Percentiles rank a stretch among this genome's conserved stretches.
Evolutionary conservation across 768 basidiomycete species (phyloP).

Genomic region (Stropharia rugosoannulata): DNA sequence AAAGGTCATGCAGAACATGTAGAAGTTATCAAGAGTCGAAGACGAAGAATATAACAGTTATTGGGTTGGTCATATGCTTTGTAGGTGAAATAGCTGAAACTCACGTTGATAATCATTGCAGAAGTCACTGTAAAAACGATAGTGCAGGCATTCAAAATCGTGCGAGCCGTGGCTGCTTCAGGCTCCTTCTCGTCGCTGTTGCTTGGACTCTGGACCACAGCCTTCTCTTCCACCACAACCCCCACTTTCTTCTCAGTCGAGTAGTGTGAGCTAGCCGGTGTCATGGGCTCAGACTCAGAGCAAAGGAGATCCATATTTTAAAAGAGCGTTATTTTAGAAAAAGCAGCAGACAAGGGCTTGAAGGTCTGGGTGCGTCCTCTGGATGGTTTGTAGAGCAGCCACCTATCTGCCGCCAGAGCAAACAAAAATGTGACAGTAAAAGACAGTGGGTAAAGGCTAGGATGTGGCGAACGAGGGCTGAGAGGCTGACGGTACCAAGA

Average conservation of each 20-base stretch:
- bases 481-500: neutral
- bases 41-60: neutral
- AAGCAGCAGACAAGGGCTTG: neutral
- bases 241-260: neutral
- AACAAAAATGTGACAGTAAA: neutral
- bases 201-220: too few relatives aligned
- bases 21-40: neutral
- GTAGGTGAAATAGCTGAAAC: neutral
- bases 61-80: neutral
- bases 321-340: neutral
- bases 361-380: neutral
- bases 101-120: slow-evolving; percentile 19
- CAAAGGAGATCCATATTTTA: neutral
- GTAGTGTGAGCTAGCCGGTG: slow-evolving; percentile 1
- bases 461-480: neutral
- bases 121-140: slow-evolving; percentile 18
- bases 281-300: neutral
- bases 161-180: neutral
- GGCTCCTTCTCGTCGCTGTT: neutral
- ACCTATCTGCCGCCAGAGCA: neutral
- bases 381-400: neutral
- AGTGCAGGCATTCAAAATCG: slow-evolving; percentile 12
- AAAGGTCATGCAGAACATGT: neutral
- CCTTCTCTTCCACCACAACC: neutral
- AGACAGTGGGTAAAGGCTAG: neutral